Percentiles rank a stretch among this genome's conserved stretches.
Evolutionary conservation across 2,329 filamentous ascomycete species (phyloP).

Genomic region (Trichophyton mentagrophytes): DNA sequence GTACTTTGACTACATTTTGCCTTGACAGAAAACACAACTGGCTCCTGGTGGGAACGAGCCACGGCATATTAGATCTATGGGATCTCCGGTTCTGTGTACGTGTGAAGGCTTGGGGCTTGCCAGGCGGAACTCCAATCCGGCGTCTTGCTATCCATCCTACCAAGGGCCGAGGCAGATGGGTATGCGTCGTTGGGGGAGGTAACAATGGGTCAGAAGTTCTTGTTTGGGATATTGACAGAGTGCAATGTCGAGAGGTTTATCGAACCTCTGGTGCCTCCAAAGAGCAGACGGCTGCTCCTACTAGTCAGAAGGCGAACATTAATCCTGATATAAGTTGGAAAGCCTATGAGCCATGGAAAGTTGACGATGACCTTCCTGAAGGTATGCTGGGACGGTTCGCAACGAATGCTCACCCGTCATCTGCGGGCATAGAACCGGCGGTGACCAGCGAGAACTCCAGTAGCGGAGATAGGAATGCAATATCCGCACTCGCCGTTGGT

Average conservation of each 20-base stretch:
- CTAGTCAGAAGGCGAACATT: constrained; percentile 12
- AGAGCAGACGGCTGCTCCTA: constrained; percentile 14
- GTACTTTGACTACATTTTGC: constrained; percentile 81
- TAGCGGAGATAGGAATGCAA: constrained; percentile 37
- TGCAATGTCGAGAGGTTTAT: constrained; percentile 78
- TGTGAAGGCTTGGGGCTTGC: constrained; percentile 76
- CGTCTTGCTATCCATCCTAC: constrained; percentile 66
- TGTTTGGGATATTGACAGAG: constrained; percentile 90
- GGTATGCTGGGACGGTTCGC: constrained; percentile 79
- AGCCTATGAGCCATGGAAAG: constrained; percentile 69
- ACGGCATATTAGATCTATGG: constrained; percentile 89
- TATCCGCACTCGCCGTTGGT: constrained; percentile 62
- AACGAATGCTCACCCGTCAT: constrained; percentile 25
- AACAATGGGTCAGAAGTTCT: constrained; percentile 71
- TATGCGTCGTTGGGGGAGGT: constrained; percentile 80
- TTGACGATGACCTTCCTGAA: constrained; percentile 80
- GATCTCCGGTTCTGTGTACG: constrained; percentile 88
- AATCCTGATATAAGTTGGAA: constrained; percentile 29
- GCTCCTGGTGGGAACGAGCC: constrained; percentile 81
- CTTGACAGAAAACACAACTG: constrained; percentile 77
- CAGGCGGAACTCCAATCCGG: constrained; percentile 67
- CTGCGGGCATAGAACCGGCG: constrained; percentile 49
- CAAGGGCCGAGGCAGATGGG: constrained; percentile 66
- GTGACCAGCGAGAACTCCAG: constrained; percentile 19
- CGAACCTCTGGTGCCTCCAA: constrained; percentile 38